A percentile compares a stretch with the other conserved stretches of the same genome.
Conservation (phyloP, 176 grass and related monocot genomes). For the Cymbopogon citratus region DNA sequence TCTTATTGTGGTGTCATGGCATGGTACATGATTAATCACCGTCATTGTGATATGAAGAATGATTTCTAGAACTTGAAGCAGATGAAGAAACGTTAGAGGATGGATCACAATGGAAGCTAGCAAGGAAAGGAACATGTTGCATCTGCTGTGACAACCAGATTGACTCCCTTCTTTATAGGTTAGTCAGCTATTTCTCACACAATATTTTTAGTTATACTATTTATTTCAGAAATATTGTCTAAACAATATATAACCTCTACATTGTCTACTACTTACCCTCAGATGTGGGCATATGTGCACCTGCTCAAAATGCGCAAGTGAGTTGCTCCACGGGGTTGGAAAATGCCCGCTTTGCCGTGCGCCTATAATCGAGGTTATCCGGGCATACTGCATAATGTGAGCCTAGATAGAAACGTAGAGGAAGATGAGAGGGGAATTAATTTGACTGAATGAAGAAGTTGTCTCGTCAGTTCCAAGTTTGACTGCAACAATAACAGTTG, state of each 20-base stretch:
- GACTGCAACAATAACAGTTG: background rate
- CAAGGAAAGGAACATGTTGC: conserved; percentile 79
- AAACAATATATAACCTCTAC: background rate
- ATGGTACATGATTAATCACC: background rate
- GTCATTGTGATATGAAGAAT: background rate
- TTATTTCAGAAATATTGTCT: background rate
- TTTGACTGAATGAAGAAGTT: background rate
- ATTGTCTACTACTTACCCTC: background rate
- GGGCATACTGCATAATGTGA: conserved; percentile 76
- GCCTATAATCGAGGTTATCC: conserved; percentile 74
- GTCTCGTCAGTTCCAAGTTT: background rate
- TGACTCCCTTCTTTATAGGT: conserved; percentile 92
- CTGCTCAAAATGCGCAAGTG: conserved; percentile 68
- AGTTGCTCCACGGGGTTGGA: conserved; percentile 53
- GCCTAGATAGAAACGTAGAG: background rate
- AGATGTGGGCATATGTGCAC: conserved; percentile 97
- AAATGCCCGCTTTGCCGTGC: conserved; percentile 90
- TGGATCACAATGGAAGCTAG: conserved; percentile 58
- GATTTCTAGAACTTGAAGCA: background rate
- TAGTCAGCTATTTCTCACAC: background rate
- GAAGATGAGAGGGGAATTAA: background rate
- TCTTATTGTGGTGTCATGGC: background rate
- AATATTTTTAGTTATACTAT: background rate
- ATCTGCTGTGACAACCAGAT: conserved; percentile 86
- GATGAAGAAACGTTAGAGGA: conserved; percentile 30